These are phyloP conservation scores for Plenodomus lindquistii DNA, from an alignment of 2,329 filamentous ascomycete genomes.

Conservation along the genomic window DNA sequence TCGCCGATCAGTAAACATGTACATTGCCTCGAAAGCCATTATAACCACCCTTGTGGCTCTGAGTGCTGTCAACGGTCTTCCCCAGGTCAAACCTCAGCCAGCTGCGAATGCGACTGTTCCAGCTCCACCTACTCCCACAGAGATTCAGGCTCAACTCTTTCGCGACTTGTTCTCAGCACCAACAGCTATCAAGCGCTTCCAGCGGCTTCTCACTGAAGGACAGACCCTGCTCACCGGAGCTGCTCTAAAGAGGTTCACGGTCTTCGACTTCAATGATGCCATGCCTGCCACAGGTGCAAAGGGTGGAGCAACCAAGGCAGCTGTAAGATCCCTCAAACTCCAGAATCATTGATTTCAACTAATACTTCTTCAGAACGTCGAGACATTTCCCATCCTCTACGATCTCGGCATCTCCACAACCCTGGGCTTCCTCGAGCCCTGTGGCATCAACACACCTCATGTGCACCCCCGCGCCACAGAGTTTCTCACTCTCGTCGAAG, in stretches of 20 bases:
- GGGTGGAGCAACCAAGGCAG: slow-evolving; percentile 44
- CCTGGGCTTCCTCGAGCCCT: slow-evolving; percentile 47
- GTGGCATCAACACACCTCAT: slow-evolving; percentile 55
- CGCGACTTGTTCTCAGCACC: slow-evolving; percentile 36
- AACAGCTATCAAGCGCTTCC: slow-evolving; percentile 46
- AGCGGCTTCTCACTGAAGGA: slow-evolving; percentile 40
- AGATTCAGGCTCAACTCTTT: slow-evolving; percentile 31
- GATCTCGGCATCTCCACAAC: slow-evolving; percentile 45
- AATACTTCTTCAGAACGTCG: slow-evolving; percentile 35
- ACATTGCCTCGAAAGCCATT: slow-evolving; percentile 39
- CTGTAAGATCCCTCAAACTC: slow-evolving; percentile 15
- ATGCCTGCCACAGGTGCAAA: slow-evolving; percentile 57
- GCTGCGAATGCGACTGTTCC: slow-evolving; percentile 10
- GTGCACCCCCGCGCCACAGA: slow-evolving; percentile 55
- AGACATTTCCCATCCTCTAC: slow-evolving; percentile 47
- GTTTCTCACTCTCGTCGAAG: slow-evolving; percentile 51
- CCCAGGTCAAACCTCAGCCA: slow-evolving; percentile 19
- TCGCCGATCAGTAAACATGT: slow-evolving; percentile 32
- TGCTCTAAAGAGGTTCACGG: slow-evolving; percentile 52
- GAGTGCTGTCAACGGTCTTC: slow-evolving; percentile 37
- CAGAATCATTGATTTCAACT: not conserved
- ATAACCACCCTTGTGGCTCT: slow-evolving; percentile 37
- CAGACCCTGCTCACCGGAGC: slow-evolving; percentile 35
- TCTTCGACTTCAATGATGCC: slow-evolving; percentile 63
- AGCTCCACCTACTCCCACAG: slow-evolving; percentile 14